Evolutionary conservation across 176 grass and related monocot species (phyloP).

Genomic region (Phoenix dactylifera): DNA sequence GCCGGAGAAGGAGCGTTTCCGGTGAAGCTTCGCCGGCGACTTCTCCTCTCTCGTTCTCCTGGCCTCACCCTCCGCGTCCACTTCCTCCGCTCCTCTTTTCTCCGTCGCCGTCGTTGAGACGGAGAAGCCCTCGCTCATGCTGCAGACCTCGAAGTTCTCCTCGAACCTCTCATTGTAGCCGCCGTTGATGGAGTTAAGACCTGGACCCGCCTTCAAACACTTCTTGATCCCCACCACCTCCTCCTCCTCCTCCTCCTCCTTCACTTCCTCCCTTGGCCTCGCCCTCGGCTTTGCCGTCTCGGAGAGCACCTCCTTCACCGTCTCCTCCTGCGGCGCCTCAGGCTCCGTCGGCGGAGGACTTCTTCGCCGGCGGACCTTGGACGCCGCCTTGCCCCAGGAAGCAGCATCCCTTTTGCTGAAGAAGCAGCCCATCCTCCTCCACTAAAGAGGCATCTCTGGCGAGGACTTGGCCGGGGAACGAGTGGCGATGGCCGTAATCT

Average conservation of each 20-base stretch:
- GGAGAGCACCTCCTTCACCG: conserved; percentile 54
- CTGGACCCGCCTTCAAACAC: too few relatives aligned
- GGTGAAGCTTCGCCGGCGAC: conserved; percentile 24
- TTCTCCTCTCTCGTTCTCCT: conserved; percentile 15
- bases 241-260: conserved; percentile 15
- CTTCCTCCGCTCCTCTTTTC: neutral
- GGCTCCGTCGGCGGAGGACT: conserved; percentile 14
- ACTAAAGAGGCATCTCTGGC: too few relatives aligned
- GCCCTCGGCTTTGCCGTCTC: conserved; percentile 23
- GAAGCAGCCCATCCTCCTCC: conserved; percentile 38
- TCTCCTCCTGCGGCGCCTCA: conserved; percentile 20
- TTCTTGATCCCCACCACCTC: neutral
- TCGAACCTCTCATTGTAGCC: too few relatives aligned
- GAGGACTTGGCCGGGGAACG: too few relatives aligned
- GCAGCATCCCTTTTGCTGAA: conserved; percentile 55
- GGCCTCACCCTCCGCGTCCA: neutral
- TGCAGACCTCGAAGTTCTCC: conserved; percentile 10
- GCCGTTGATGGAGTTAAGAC: too few relatives aligned
- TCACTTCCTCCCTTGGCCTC: conserved; percentile 11
- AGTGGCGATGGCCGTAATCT: too few relatives aligned
- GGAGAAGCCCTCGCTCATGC: conserved; percentile 20
- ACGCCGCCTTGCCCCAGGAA: neutral
- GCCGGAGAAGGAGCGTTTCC: neutral
- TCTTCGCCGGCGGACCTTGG: conserved; percentile 8
- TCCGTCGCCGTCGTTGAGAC: conserved; percentile 7